Base-by-base conservation (phyloP, 345 rosid genomes). In the Geranium rotundifolium region DNA sequence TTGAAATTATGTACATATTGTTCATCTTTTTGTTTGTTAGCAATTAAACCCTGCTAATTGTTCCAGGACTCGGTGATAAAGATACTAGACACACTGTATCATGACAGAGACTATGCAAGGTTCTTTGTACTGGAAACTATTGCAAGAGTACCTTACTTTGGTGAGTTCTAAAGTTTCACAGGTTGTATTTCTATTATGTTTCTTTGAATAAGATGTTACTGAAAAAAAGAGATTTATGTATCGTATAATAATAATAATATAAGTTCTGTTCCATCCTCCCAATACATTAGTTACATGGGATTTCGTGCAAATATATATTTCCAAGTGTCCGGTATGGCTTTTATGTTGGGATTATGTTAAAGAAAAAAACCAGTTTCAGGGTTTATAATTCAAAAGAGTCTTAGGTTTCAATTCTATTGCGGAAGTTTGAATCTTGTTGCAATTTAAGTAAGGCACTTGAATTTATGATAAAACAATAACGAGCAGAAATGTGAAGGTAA, bases 71-170 rank as follows among this genome's bases (percentile, higher is more conserved):
- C 96, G 4, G 88, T 89, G 73, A 84, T 86, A 55, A 82, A 74
- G 83, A 73, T 89, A 77, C 96, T 89, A 49, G 92, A 89, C 64
- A 69, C 82, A 2, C 34, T 89, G 74, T 89, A 89, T 57, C 83
- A 55, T 57, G 96, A 82, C 16, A 76, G 92, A 64, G 84, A 83
- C 49, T 89, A 89, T 72, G 72, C 90, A 14, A 86, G 96, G 71
- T 89, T 86, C 79, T 89, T 70, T 70, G 92, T 89, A 29, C 80
- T 89, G 64, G 96, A 89, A 72, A 89, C 96, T 14, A 86, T 89
- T 73, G 96, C 96, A 17, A 75, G 96, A 77, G 99, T 93, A 34
- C 99, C 99, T 19, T 93, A 93, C 79, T 93, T 93, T 62, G 95
- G 97, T 90, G 69, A 77, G 86, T 77, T 13, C 16, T 54, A 30